phyloP scores from a whole-genome alignment of 805 yeast species.

The Metschnikowia borealis region DNA sequence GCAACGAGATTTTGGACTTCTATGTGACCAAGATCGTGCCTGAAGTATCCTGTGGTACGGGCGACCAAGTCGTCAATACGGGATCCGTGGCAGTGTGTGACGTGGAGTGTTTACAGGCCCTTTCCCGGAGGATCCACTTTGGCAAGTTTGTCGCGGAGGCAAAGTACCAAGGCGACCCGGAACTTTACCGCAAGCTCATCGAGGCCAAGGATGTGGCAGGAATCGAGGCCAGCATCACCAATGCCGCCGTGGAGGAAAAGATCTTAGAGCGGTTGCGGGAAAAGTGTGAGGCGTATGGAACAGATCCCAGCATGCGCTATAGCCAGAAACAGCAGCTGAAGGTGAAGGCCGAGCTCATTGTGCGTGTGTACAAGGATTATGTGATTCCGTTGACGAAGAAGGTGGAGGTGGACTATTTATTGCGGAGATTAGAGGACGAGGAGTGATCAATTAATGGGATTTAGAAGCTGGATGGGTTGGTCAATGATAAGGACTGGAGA shows the following conservation, averaged over 20 bases:
- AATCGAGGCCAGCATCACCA: conserved; percentile 78
- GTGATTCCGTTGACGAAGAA: conserved; percentile 92
- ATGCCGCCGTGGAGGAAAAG: conserved; percentile 78
- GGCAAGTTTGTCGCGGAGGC: conserved; percentile 98
- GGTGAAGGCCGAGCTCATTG: conserved; percentile 78
- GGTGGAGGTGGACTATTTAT: conserved; percentile 88
- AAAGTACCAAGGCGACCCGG: conserved; percentile 69
- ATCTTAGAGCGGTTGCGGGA: conserved; percentile 72
- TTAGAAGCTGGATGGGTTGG: no score
- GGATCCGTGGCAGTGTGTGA: conserved; percentile 87
- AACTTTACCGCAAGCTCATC: conserved; percentile 61
- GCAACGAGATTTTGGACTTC: conserved; percentile 58
- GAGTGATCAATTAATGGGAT: neutral
- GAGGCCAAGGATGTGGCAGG: conserved; percentile 61
- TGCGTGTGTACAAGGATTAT: conserved; percentile 77
- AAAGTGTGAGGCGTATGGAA: conserved; percentile 84
- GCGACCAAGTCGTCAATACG: conserved; percentile 78
- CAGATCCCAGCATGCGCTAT: conserved; percentile 76
- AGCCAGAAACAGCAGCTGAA: conserved; percentile 70
- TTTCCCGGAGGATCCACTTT: conserved; percentile 90
- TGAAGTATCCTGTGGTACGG: conserved; percentile 54
- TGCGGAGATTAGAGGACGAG: conserved; percentile 49
- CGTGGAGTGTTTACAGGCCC: conserved; percentile 80
- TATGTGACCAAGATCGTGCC: conserved; percentile 79
- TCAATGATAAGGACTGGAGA: neutral